These are phyloP conservation scores for Daldinia sp. DNA, from an alignment of 2,329 filamentous ascomycete species.

Conservation along the genomic window DNA sequence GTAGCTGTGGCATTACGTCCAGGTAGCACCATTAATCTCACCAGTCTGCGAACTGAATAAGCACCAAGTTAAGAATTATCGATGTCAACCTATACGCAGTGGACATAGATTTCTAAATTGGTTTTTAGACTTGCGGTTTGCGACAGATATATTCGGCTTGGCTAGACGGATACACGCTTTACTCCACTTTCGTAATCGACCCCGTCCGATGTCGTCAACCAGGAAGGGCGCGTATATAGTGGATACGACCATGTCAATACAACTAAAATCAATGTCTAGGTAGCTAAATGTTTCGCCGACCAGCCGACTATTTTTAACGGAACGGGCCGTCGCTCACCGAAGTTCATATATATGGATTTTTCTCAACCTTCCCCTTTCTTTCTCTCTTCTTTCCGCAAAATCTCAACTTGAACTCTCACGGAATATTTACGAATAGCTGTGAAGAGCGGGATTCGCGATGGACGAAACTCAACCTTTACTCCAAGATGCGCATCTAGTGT, in stretches of 20 bases:
- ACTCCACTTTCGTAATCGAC: conserved; percentile 22
- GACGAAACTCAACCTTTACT: conserved; percentile 54
- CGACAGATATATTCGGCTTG: not conserved
- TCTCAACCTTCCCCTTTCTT: not conserved
- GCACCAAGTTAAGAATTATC: no score
- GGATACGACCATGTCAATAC: not conserved
- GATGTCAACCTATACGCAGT: no score
- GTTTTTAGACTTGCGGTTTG: no score
- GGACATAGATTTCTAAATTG: no score
- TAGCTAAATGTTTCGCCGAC: not conserved
- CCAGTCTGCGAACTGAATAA: not conserved
- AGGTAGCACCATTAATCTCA: not conserved
- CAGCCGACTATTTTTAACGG: conserved; percentile 13
- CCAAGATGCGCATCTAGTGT: conserved; percentile 43
- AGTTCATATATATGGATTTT: not conserved
- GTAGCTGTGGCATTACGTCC: not conserved
- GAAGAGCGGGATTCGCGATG: conserved; percentile 41
- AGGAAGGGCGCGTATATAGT: conserved; percentile 20
- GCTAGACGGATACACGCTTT: conserved; percentile 2
- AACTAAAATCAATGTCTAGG: not conserved
- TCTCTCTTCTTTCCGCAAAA: not conserved
- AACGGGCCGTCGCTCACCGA: conserved; percentile 1
- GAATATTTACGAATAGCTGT: not conserved
- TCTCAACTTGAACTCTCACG: conserved; percentile 5
- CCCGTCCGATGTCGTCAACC: conserved; percentile 34